Base-by-base conservation (phyloP, 352 stramenopile species). In the Globisporangium megalacanthum region DNA sequence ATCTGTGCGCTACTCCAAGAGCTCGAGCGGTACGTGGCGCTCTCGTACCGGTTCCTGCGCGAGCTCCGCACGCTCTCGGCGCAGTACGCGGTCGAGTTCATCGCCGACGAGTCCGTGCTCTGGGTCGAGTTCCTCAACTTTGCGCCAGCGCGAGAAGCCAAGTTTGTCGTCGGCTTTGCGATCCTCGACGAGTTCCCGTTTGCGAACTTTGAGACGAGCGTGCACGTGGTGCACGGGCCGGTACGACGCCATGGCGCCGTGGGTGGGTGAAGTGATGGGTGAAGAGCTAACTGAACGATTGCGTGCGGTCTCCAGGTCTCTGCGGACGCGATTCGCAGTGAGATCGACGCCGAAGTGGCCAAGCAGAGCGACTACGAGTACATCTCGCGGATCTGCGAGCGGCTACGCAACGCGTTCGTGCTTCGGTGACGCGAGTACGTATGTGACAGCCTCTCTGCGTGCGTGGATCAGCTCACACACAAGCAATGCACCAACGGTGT, bases 41-140 rank as follows among this genome's bases (percentile, higher is more conserved):
- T 75, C 13, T 72, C 78, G 5, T 86, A 79, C 52, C 71, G 71
- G 13, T 73, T 88, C 48, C 60, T 91, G 49, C 68, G 64, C 14
- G 78, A 89, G 20, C 51, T 92, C 36, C 79, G 81, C 15, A 53
- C 68, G 13, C 66, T 92, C 8, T 92, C 81, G 37, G 78, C 68
- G 8, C 61, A 68, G 49, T 86, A 79, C 56, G 60, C 64, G 4
- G 62, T 88, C 62, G 66, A 70, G 20, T 79, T 86, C 47, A 65
- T 75, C 45, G 49, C 67, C 36, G 61, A 83, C 11, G 55, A 71
- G 17, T 70, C 65, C 31, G 66, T 68, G 31, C 61, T 92, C 2
- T 88, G 75, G 73, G 62, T 86, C 37, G 74, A 88, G 49, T 89
- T 92, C 49, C 53, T 86, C 31, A 79, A 81, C 50, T 89, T 88